Conservation (phyloP, 257 asterid species). For the Catharanthus roseus region DNA sequence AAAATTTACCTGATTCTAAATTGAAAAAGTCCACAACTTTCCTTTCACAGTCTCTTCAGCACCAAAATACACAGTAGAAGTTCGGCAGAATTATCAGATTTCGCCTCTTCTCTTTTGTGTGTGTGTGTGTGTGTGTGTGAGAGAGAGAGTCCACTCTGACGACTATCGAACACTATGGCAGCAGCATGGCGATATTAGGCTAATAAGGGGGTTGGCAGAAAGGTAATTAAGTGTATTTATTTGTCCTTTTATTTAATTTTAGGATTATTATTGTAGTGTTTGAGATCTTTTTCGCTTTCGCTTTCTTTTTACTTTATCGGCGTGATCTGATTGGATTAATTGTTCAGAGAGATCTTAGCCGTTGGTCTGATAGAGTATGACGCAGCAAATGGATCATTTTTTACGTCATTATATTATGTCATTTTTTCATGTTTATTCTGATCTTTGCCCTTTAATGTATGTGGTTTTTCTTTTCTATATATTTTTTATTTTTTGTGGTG, state of each 20-base stretch:
- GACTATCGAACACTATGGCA: too few relatives aligned
- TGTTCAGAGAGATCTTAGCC: conserved; percentile 9
- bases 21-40: neutral
- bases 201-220: conserved; percentile 4
- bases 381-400: conserved; percentile 4
- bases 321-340: neutral
- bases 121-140: conserved; percentile 5
- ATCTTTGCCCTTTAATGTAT: too few relatives aligned
- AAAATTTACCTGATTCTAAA: conserved; percentile 10
- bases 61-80: neutral
- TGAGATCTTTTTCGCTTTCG: conserved; percentile 16
- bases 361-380: neutral
- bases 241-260: neutral
- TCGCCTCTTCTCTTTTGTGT: neutral
- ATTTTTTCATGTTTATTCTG: neutral
- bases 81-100: conserved; percentile 4
- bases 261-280: neutral
- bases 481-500: neutral
- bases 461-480: too few relatives aligned
- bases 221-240: neutral
- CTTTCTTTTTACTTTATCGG: conserved; percentile 3
- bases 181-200: neutral
- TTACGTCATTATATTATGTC: conserved; percentile 3
- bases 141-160: conserved; percentile 12
- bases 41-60: neutral